phyloP scores from a whole-genome alignment of 2,329 filamentous ascomycete genomes.

The Pseudogymnoascus sp. region DNA sequence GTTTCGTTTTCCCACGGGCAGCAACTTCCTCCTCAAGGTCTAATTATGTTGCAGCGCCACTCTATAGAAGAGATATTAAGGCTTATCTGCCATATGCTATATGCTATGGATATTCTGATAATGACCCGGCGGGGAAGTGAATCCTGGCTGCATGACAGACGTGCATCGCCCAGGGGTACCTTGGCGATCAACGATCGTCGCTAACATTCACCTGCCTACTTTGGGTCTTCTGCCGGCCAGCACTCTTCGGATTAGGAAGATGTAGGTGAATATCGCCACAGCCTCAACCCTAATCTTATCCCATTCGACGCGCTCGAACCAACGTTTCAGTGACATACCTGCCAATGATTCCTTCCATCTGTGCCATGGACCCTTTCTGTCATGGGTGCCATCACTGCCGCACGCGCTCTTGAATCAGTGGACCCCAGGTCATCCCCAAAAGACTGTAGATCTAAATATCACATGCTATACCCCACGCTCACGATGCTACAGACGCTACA shows the following conservation, averaged over 20 bases:
- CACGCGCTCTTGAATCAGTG: background rate
- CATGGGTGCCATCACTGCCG: background rate
- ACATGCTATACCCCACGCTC: background rate
- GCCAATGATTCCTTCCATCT: background rate
- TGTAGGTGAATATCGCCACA: background rate
- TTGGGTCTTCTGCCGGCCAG: background rate
- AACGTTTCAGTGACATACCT: background rate
- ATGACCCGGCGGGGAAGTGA: background rate
- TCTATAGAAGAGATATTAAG: background rate
- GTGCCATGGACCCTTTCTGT: background rate
- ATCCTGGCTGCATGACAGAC: background rate
- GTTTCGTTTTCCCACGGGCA: background rate
- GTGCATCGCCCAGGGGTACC: background rate
- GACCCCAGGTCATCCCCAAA: constrained; percentile 1
- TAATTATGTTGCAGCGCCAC: background rate
- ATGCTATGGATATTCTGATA: background rate
- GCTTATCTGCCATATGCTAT: background rate
- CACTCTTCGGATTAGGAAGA: background rate
- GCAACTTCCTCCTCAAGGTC: background rate
- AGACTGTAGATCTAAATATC: background rate
- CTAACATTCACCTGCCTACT: background rate
- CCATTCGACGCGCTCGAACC: background rate
- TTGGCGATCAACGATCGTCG: background rate
- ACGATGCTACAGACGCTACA: background rate
- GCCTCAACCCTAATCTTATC: background rate